Evolutionary conservation across 345 rosid species (phyloP), one percentile per base, ranked within the genome.

Genomic region (Gossypium thurberi): DNA sequence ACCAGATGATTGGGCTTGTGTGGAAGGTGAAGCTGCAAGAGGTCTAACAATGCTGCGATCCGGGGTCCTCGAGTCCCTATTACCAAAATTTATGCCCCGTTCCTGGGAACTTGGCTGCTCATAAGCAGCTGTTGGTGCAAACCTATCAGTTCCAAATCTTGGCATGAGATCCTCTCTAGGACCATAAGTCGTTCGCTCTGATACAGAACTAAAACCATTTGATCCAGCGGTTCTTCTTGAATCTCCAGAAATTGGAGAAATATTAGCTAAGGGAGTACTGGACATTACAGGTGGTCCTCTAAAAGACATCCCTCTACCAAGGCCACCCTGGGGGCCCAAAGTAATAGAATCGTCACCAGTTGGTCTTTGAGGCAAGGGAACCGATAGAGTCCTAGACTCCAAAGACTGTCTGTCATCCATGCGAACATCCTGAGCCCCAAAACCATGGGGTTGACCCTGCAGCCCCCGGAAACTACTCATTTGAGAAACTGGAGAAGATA

Each of bases 241-340:
- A 73, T 90, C 97, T 53, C 85, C 88, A 43, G 79, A 67, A 57
- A 75, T 67, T 14, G 84, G 76, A 75, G 92, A 75, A 71, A 74
- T 67, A 81, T 90, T 97, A 74, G 85, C 76, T 28, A 81, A 25
- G 68, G 78, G 65, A 78, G 81, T 18, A 65, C 79, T 75, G 12
- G 85, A 58, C 76, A 70, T 78, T 66, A 77, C 77, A 46, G 86
- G 77, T 14, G 85, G 77, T 77, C 90, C 94, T 82, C 93, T 90
- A 69, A 70, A 80, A 56, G 98, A 90, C 93, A 95, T 88, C 73
- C 97, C 96, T 78, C 90, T 86, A 40, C 90, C 97, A 77, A 96
- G 99, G 63, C 97, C 98, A 71, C 99, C 99, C 81, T 96, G 99
- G 51, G 99, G 99, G 3, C 94, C 98, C 83, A 91, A 81, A 55